phyloP scores from a whole-genome alignment of 2,329 filamentous ascomycete species.

The Aquanectria penicillioides region DNA sequence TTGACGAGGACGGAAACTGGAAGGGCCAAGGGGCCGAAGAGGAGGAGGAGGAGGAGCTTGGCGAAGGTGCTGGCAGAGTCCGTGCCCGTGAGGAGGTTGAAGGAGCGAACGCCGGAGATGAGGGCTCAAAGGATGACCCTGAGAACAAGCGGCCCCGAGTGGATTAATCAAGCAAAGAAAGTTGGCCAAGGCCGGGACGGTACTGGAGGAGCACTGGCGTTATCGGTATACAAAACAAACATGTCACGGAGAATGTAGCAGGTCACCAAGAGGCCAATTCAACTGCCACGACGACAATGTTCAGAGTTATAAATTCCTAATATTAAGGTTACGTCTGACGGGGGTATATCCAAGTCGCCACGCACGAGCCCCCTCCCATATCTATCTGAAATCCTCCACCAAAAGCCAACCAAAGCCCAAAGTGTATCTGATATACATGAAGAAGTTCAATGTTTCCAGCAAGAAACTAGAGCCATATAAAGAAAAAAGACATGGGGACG shows the following conservation, averaged over 20 bases:
- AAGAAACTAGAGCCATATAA: neutral
- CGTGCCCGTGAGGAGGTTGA: slow-evolving; percentile 65
- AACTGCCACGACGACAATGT: neutral
- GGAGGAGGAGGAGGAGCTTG: slow-evolving; percentile 61
- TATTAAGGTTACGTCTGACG: slow-evolving; percentile 40
- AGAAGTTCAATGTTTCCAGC: slow-evolving; percentile 19
- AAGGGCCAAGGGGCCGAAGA: slow-evolving; percentile 57
- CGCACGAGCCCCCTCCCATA: slow-evolving; percentile 5
- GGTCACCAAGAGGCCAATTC: too few species aligned
- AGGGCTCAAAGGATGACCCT: slow-evolving; percentile 48
- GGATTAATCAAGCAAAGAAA: slow-evolving; percentile 45
- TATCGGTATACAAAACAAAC: slow-evolving; percentile 29
- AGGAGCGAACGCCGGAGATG: slow-evolving; percentile 55
- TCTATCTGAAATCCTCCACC: slow-evolving; percentile 10
- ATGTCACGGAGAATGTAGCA: neutral
- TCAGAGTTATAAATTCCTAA: slow-evolving; percentile 34
- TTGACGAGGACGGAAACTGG: slow-evolving; percentile 85
- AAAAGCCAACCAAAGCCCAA: too few species aligned
- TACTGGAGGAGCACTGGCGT: slow-evolving; percentile 31
- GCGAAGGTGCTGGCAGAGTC: slow-evolving; percentile 71
- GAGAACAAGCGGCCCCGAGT: slow-evolving; percentile 61
- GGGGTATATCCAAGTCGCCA: slow-evolving; percentile 32
- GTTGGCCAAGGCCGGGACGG: neutral
- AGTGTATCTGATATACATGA: too few species aligned
- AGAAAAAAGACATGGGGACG: slow-evolving; percentile 2